These are phyloP conservation scores for Wickerhamomyces subpelliculosus DNA, from an alignment of 805 yeast species.

Conservation along the genomic window DNA sequence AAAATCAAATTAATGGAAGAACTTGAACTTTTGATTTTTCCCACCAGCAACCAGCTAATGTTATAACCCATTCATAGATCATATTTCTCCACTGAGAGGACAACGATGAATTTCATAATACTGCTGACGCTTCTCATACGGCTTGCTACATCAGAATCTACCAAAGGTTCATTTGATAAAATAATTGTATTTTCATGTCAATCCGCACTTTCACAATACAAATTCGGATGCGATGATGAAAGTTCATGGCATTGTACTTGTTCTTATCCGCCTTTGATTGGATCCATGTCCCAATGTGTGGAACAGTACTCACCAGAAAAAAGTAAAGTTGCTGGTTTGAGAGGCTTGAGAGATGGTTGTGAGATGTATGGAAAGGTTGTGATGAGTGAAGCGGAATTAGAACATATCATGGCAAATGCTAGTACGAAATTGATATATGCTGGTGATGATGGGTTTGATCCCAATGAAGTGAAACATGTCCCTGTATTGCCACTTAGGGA, in stretches of 20 bases:
- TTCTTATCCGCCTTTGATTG: constrained; percentile 11
- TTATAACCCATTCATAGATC: no score
- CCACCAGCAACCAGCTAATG: no score
- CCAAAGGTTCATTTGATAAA: constrained; percentile 18
- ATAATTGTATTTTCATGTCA: constrained; percentile 19
- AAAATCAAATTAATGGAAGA: no score
- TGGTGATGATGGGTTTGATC: constrained; percentile 1
- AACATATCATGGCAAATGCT: no score
- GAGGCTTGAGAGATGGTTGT: no score
- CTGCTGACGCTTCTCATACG: neutral
- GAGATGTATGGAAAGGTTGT: no score
- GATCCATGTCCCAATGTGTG: neutral
- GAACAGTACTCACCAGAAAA: no score
- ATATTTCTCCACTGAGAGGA: no score
- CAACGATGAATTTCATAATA: neutral
- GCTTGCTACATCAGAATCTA: constrained; percentile 5
- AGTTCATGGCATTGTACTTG: constrained; percentile 13
- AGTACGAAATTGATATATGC: no score
- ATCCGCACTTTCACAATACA: constrained; percentile 8
- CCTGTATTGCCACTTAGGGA: constrained; percentile 11
- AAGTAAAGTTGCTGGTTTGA: no score
- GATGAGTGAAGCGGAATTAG: no score
- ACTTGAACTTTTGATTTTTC: no score
- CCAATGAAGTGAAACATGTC: constrained; percentile 1
- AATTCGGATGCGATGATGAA: constrained; percentile 12